Percentiles rank a stretch among this genome's conserved stretches.
These are phyloP conservation scores for Candida caryicola DNA, from an alignment of 805 yeast species.

Conservation along the genomic window DNA sequence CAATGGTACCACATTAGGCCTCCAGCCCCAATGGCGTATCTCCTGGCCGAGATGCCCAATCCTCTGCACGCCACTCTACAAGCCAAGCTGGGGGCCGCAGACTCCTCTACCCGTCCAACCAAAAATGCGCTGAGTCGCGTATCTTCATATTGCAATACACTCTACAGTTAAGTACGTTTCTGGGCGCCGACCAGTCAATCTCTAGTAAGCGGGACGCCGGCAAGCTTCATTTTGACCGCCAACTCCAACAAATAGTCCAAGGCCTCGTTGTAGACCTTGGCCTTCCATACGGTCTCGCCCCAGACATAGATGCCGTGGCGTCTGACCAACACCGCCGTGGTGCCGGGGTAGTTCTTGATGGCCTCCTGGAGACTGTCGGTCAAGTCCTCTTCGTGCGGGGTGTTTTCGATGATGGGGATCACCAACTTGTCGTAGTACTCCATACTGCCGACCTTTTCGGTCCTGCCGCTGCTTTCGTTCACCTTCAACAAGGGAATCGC, in stretches of 20 bases:
- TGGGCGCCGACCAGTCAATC: conserved; percentile 20
- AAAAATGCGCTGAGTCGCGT: too few species aligned
- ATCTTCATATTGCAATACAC: too few species aligned
- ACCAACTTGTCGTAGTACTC: conserved; percentile 70
- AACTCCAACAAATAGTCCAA: conserved; percentile 83
- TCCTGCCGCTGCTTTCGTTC: conserved; percentile 31
- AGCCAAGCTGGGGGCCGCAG: too few species aligned
- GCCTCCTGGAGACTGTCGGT: conserved; percentile 63
- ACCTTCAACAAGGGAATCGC: conserved; percentile 64
- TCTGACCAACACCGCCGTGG: conserved; percentile 86
- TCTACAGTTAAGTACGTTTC: neutral
- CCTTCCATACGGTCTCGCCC: conserved; percentile 92
- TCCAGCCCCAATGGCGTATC: too few species aligned
- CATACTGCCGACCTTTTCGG: conserved; percentile 64
- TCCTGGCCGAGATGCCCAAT: too few species aligned
- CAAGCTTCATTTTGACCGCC: conserved; percentile 76
- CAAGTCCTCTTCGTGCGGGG: conserved; percentile 84
- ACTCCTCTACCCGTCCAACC: conserved; percentile 30
- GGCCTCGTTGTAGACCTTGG: conserved; percentile 90
- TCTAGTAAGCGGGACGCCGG: conserved; percentile 49
- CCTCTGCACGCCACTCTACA: too few species aligned
- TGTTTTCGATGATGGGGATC: conserved; percentile 89
- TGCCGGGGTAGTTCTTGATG: conserved; percentile 64
- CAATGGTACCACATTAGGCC: too few species aligned
- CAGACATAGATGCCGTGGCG: conserved; percentile 96